phyloP scores from a whole-genome alignment of 768 basidiomycete species.

The Suillus paluster region DNA sequence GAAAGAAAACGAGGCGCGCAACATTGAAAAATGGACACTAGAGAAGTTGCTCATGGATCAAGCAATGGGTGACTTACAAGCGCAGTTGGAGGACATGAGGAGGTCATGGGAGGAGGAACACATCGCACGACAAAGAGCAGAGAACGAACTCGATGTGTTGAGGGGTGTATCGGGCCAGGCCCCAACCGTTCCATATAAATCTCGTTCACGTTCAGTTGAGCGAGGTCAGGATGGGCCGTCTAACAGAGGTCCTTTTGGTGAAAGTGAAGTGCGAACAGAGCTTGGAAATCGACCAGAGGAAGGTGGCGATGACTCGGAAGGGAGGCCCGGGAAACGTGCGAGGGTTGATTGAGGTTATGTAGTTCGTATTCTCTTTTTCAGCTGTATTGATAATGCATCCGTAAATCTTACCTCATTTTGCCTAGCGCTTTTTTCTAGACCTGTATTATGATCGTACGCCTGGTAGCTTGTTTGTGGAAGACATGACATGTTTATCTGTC shows the following conservation, averaged over 20 bases:
- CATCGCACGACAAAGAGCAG: slow-evolving; percentile 56
- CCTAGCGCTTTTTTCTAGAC: slow-evolving; percentile 3
- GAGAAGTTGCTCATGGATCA: slow-evolving; percentile 93
- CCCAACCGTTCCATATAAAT: slow-evolving; percentile 12
- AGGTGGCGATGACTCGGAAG: slow-evolving; percentile 24
- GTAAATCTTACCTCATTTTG: neutral
- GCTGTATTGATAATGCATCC: slow-evolving; percentile 9
- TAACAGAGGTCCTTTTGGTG: slow-evolving; percentile 16
- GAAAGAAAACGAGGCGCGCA: slow-evolving; percentile 87
- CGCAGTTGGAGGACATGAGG: slow-evolving; percentile 81
- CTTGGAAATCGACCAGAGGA: slow-evolving; percentile 23
- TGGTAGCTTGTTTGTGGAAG: neutral
- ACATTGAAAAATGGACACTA: slow-evolving; percentile 92
- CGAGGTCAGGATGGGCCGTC: slow-evolving; percentile 23
- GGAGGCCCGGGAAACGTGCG: slow-evolving; percentile 33
- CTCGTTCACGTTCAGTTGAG: slow-evolving; percentile 34
- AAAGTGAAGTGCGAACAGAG: slow-evolving; percentile 27
- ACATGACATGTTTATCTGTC: neutral
- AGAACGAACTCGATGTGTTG: slow-evolving; percentile 66
- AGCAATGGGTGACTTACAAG: slow-evolving; percentile 85
- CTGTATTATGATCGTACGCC: neutral
- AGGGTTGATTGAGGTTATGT: slow-evolving; percentile 32
- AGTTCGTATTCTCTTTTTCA: slow-evolving; percentile 10
- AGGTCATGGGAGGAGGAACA: slow-evolving; percentile 84
- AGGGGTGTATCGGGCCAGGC: slow-evolving; percentile 37